Evolutionary conservation across 139 green algal species (phyloP).

Genomic region (Haematococcus lacustris): DNA sequence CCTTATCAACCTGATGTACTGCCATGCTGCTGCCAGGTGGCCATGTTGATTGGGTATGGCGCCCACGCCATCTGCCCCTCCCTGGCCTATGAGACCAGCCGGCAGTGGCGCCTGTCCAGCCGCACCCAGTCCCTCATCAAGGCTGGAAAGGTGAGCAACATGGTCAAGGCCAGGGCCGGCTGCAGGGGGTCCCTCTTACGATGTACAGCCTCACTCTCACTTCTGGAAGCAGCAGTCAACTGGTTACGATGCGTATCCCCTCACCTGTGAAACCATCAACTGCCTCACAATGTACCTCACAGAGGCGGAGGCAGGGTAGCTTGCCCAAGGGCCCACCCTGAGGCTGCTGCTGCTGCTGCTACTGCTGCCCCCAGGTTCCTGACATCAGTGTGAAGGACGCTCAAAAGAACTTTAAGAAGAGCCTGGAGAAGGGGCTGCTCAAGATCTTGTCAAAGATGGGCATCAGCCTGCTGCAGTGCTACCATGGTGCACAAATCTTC

Average conservation of each 20-base stretch:
- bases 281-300: too few species aligned
- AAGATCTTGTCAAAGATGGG: constrained; percentile 99
- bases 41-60: constrained; percentile 70
- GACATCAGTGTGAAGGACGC: constrained; percentile 63
- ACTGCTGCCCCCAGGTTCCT: constrained; percentile 49
- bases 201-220: too few species aligned
- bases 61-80: constrained; percentile 96
- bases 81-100: constrained; percentile 90
- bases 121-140: constrained; percentile 84
- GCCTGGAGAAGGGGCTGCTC: constrained; percentile 90
- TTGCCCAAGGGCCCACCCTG: too few species aligned
- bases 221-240: too few species aligned
- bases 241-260: too few species aligned
- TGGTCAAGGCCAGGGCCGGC: constrained; percentile 7
- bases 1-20: too few species aligned
- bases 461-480: constrained; percentile 88
- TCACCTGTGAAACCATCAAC: too few species aligned
- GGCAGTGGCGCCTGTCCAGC: constrained; percentile 82
- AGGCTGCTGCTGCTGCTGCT: constrained; percentile 61
- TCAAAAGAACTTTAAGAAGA: constrained; percentile 92
- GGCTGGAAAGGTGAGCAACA: constrained; percentile 65
- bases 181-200: too few species aligned
- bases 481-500: constrained; percentile 95
- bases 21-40: too few species aligned
- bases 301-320: too few species aligned